These are phyloP conservation scores for Salix dunnii DNA, from an alignment of 345 rosid genomes.

Conservation along the genomic window DNA sequence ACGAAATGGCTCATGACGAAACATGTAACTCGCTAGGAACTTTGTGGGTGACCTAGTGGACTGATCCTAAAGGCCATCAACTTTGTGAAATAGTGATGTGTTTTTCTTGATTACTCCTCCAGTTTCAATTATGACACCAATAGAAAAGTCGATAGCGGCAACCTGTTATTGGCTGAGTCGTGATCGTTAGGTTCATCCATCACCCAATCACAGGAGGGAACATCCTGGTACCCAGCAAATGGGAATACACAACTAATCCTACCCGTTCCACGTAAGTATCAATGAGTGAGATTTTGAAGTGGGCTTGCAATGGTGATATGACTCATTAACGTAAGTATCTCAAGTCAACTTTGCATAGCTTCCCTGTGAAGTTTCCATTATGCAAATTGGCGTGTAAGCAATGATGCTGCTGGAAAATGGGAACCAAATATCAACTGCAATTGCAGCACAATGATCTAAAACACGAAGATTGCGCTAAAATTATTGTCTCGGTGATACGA, in stretches of 20 bases:
- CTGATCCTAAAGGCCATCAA: not conserved
- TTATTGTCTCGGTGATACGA: not conserved
- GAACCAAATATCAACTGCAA: not conserved
- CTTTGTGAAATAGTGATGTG: not conserved
- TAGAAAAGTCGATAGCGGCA: not conserved
- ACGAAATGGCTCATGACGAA: not conserved
- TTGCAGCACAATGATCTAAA: not conserved
- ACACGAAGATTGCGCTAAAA: not conserved
- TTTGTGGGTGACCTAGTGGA: not conserved
- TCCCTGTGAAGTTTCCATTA: not conserved
- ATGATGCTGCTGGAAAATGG: not conserved
- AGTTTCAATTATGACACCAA: not conserved
- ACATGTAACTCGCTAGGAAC: not conserved
- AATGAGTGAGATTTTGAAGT: slow-evolving; percentile 1
- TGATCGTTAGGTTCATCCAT: not conserved
- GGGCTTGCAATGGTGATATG: not conserved
- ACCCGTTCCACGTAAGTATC: not conserved
- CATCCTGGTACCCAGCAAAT: not conserved
- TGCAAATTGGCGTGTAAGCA: not conserved
- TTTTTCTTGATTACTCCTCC: not conserved
- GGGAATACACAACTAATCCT: not conserved
- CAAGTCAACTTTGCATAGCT: not conserved
- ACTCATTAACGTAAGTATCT: not conserved
- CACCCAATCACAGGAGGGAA: not conserved
- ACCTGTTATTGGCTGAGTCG: not conserved